A percentile compares a stretch with the other conserved stretches of the same genome.
These are phyloP conservation scores for Dunaliella primolecta DNA, from an alignment of 139 green algal species.

Conservation along the genomic window DNA sequence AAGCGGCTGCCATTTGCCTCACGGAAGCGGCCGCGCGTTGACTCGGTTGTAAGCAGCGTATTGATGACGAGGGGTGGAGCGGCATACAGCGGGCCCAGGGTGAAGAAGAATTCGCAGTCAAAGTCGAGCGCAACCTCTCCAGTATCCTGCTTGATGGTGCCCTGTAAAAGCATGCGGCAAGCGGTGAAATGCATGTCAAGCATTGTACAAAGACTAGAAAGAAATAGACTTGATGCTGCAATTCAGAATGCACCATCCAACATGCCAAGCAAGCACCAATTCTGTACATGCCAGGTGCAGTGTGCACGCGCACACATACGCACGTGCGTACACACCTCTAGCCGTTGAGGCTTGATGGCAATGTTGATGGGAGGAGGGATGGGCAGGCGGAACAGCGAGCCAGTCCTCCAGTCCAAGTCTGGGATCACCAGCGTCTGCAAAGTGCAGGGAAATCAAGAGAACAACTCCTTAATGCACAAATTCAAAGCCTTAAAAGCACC, in stretches of 20 bases:
- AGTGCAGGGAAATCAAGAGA: background rate
- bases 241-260: too few species aligned
- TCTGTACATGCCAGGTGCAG: too few species aligned
- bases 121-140: slow-evolving; percentile 72
- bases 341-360: slow-evolving; percentile 50
- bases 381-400: slow-evolving; percentile 66
- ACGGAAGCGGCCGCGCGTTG: slow-evolving; percentile 38
- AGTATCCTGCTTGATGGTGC: slow-evolving; percentile 56
- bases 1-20: slow-evolving; percentile 28
- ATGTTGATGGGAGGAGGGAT: slow-evolving; percentile 78
- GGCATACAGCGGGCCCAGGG: slow-evolving; percentile 38
- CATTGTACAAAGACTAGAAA: too few species aligned
- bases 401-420: slow-evolving; percentile 57
- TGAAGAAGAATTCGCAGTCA: slow-evolving; percentile 58
- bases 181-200: too few species aligned
- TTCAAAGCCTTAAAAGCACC: background rate
- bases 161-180: slow-evolving; percentile 55
- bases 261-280: too few species aligned
- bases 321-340: too few species aligned
- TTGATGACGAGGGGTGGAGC: slow-evolving; percentile 48
- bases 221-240: too few species aligned
- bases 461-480: background rate
- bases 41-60: slow-evolving; percentile 69
- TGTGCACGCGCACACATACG: too few species aligned
- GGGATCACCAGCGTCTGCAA: slow-evolving; percentile 62